phyloP scores from a whole-genome alignment of 2,329 filamentous ascomycete genomes.

The Didymella arachidicola region DNA sequence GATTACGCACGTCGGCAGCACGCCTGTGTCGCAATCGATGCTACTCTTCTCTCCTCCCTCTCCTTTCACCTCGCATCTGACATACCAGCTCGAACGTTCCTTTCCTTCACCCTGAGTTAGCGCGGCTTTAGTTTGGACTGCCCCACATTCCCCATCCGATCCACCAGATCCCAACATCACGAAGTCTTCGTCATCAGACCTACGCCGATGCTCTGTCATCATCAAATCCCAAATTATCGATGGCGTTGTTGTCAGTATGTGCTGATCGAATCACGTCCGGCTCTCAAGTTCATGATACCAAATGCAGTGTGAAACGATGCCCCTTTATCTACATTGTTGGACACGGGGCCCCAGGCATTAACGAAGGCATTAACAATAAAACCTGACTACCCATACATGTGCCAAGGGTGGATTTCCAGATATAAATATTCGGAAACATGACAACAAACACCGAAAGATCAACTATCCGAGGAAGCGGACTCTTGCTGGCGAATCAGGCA shows the following conservation, averaged over 20 bases:
- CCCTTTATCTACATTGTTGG: not conserved
- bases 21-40: not conserved
- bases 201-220: not conserved
- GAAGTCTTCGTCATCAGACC: not conserved
- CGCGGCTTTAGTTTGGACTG: constrained; percentile 1
- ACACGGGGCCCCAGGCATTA: not conserved
- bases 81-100: not conserved
- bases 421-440: not conserved
- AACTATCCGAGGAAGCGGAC: constrained; percentile 14
- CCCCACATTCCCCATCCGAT: constrained; percentile 2
- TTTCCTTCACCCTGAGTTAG: constrained; percentile 11
- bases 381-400: not conserved
- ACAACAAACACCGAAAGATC: not conserved
- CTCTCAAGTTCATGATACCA: not conserved
- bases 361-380: not conserved
- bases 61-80: not conserved
- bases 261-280: not conserved
- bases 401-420: not conserved
- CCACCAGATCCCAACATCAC: not conserved
- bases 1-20: not conserved
- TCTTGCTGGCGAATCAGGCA: constrained; percentile 14
- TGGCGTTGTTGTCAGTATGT: not conserved
- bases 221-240: not conserved
- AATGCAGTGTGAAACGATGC: not conserved
- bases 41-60: not conserved